Conservation (phyloP, 2,329 filamentous ascomycete genomes). For the Colletotrichum filicis region DNA sequence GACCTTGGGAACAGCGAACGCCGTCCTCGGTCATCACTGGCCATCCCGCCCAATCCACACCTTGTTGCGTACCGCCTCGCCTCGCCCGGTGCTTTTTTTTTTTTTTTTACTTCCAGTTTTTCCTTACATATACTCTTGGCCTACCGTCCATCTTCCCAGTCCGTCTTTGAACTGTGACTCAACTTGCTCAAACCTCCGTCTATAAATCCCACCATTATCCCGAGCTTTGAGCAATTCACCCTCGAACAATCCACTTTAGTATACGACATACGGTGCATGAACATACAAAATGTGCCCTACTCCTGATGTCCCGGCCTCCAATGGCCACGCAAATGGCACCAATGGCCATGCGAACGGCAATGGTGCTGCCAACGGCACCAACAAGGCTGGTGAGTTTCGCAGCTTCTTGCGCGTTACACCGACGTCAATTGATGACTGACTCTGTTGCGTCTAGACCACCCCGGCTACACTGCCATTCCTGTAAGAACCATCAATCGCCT, state of each 20-base stretch:
- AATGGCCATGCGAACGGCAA: constrained; percentile 32
- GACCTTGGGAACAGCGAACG: constrained; percentile 22
- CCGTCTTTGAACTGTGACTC: constrained; percentile 27
- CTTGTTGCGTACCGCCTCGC: constrained; percentile 32
- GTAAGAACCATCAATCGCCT: constrained; percentile 17
- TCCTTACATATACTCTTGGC: constrained; percentile 9
- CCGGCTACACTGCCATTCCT: constrained; percentile 33
- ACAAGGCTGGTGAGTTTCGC: constrained; percentile 25
- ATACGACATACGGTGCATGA: constrained; percentile 22
- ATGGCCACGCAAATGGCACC: constrained; percentile 33
- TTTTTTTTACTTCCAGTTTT: constrained; percentile 15
- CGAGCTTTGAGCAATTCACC: neutral
- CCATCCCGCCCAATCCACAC: constrained; percentile 36
- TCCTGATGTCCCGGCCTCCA: constrained; percentile 33
- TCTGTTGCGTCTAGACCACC: constrained; percentile 22
- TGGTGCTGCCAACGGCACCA: constrained; percentile 27
- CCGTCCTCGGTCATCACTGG: constrained; percentile 35
- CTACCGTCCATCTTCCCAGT: constrained; percentile 15
- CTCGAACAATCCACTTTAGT: neutral
- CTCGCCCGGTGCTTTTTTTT: constrained; percentile 8
- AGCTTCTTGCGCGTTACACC: neutral
- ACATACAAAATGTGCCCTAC: constrained; percentile 35
- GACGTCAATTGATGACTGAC: constrained; percentile 12
- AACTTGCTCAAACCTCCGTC: constrained; percentile 11
- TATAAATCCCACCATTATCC: constrained; percentile 25